Percentiles rank a stretch among this genome's conserved stretches.
Conservation (phyloP, 495 filamentous ascomycete genomes). For the Aspergillus haitiensis region DNA sequence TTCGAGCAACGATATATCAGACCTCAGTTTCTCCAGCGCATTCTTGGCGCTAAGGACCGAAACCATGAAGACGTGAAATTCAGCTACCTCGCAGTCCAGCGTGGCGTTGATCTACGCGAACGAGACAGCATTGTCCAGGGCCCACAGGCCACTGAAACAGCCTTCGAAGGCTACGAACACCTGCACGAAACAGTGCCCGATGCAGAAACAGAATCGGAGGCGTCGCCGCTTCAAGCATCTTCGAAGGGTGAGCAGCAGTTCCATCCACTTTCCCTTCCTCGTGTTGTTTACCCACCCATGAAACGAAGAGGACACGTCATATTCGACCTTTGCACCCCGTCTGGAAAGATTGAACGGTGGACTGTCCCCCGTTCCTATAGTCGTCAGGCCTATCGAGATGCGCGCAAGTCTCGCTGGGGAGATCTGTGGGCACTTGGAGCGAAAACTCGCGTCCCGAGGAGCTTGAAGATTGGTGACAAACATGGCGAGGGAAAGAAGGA, state of each 20-base stretch:
- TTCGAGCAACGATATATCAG: slow-evolving; percentile 88
- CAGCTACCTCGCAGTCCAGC: slow-evolving; percentile 84
- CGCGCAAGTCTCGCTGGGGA: slow-evolving; percentile 86
- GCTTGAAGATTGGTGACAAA: slow-evolving; percentile 61
- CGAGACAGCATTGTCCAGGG: slow-evolving; percentile 42
- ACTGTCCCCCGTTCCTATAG: slow-evolving; percentile 79
- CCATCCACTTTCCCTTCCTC: slow-evolving; percentile 70
- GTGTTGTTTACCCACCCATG: slow-evolving; percentile 73
- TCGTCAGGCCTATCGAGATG: slow-evolving; percentile 81
- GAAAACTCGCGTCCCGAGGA: slow-evolving; percentile 71
- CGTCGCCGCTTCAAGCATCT: slow-evolving; percentile 5
- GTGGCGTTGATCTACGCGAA: slow-evolving; percentile 61
- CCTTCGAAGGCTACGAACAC: slow-evolving; percentile 53
- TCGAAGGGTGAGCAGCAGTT: slow-evolving; percentile 28
- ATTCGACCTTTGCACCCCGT: slow-evolving; percentile 86
- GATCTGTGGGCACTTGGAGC: slow-evolving; percentile 95
- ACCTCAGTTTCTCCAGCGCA: slow-evolving; percentile 75
- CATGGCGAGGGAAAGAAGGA: slow-evolving; percentile 57
- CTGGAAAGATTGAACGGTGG: slow-evolving; percentile 89
- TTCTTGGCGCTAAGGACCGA: slow-evolving; percentile 64
- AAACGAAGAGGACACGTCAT: slow-evolving; percentile 87
- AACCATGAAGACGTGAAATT: slow-evolving; percentile 92
- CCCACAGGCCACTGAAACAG: slow-evolving; percentile 45
- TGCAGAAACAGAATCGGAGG: slow-evolving; percentile 2
- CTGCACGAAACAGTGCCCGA: slow-evolving; percentile 18